Percentiles rank a stretch among this genome's conserved stretches.
Evolutionary conservation across 164 flowering plant genomes (phyloP).

Genomic region (Piper betle): DNA sequence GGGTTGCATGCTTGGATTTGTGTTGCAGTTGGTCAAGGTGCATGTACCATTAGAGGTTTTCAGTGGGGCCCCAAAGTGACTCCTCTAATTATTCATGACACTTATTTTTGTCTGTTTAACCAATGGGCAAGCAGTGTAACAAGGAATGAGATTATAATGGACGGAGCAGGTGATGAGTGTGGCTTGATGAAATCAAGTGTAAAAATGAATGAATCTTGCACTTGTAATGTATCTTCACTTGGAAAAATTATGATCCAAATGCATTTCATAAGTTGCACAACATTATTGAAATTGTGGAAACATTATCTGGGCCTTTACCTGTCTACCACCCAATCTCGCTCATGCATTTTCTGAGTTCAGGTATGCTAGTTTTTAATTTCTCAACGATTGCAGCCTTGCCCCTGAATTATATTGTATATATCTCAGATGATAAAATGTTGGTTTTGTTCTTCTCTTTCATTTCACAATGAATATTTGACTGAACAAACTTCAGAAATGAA

Average conservation of each 20-base stretch:
- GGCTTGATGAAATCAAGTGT: slow-evolving; percentile 7
- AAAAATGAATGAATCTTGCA: slow-evolving; percentile 12
- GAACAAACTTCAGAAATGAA: neutral
- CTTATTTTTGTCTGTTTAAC: slow-evolving; percentile 45
- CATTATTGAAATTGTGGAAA: slow-evolving; percentile 45
- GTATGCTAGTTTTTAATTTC: slow-evolving; percentile 20
- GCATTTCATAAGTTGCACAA: slow-evolving; percentile 21
- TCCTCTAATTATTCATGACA: slow-evolving; percentile 42
- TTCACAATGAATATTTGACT: too few species aligned
- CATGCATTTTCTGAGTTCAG: slow-evolving; percentile 52
- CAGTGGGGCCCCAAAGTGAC: slow-evolving; percentile 66
- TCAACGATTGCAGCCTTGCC: neutral
- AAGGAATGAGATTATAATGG: slow-evolving; percentile 13
- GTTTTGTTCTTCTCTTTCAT: too few species aligned
- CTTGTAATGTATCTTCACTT: slow-evolving; percentile 13
- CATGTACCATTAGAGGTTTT: slow-evolving; percentile 33
- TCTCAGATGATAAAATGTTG: too few species aligned
- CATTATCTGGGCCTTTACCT: slow-evolving; percentile 45
- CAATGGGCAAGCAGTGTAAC: slow-evolving; percentile 32
- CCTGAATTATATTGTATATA: too few species aligned
- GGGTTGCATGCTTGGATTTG: slow-evolving; percentile 48
- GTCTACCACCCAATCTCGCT: slow-evolving; percentile 71
- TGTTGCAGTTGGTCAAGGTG: slow-evolving; percentile 40
- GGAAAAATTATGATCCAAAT: slow-evolving; percentile 12
- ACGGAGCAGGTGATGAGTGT: slow-evolving; percentile 10